Base-by-base conservation (phyloP, 208 protist species). In the Trypanosoma congolense region DNA sequence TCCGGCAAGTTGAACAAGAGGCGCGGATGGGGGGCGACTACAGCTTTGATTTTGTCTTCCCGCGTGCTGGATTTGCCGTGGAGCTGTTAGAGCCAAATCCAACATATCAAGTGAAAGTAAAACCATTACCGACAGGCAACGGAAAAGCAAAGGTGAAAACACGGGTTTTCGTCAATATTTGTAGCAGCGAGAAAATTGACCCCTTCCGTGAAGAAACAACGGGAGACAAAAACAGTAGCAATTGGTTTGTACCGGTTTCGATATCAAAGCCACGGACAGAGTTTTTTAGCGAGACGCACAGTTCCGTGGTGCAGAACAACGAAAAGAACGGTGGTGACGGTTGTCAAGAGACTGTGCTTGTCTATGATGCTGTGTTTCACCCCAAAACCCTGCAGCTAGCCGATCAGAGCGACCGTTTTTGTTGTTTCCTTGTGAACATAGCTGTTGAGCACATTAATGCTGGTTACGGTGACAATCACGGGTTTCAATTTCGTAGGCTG, bases 41-140 rank as follows among this genome's bases (percentile, higher is more conserved):
- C 73, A 91, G 74, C 69, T 96, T 93, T 65, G 82, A 92, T 43
- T 96, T 96, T 62, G 73, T 96, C 33, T 96, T 96, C 43, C 90
- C 90, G 0, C 65, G 46, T 1, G 63, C 86, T 1, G 70, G 59
- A 16, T 96, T 88, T 65, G 83, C 87, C 8, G 80, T 93, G 35
- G 83, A 93, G 82, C 74, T 96, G 35, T 48, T 75, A 22, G 74
- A 91, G 56, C 75, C 83, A 4, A 72, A 70, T 8, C 83, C 74
- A 9, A 49, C 56, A 0, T 65, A 70, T 29, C 41, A n/a, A 40
- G 57, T 46, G 31, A 53, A 31, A 45, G 71, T 50, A 35, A 40
- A 18, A 18, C 65, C 33, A 25, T 46, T 6, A 43, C 50, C 8
- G 8, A 35, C 21, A 30, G 52, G 30, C 18, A 26, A 45, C n/a